Evolutionary conservation across 164 flowering plant genomes (phyloP).

Genomic region (Buxus sempervirens): DNA sequence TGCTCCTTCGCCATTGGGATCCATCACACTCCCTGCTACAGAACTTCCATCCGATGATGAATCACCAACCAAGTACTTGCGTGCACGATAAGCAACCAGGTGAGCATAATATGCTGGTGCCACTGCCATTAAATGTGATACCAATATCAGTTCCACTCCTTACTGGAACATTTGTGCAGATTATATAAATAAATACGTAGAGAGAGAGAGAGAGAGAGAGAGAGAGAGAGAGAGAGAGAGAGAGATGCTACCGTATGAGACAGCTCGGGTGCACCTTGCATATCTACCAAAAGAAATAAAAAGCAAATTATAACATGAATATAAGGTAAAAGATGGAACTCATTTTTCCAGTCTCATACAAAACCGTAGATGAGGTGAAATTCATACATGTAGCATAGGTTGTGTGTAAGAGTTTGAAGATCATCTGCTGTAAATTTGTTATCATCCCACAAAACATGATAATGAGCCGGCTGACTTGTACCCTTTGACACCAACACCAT

Average conservation of each 20-base stretch:
- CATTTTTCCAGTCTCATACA: too few relatives aligned
- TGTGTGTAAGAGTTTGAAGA: slow-evolving; percentile 46
- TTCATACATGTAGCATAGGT: slow-evolving; percentile 55
- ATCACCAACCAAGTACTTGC: slow-evolving; percentile 13
- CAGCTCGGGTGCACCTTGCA: slow-evolving; percentile 47
- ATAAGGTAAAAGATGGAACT: too few relatives aligned
- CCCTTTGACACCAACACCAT: slow-evolving; percentile 31
- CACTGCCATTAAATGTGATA: slow-evolving; percentile 4
- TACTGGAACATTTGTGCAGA: too few relatives aligned
- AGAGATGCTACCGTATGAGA: slow-evolving; percentile 33
- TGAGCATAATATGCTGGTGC: slow-evolving; percentile 22
- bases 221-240: background rate
- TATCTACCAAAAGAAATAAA: background rate
- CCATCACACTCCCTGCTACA: background rate
- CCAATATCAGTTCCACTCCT: background rate
- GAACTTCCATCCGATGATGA: slow-evolving; percentile 2
- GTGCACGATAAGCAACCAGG: slow-evolving; percentile 19
- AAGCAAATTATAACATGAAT: too few relatives aligned
- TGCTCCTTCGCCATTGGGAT: too few relatives aligned
- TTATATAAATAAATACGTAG: too few relatives aligned
- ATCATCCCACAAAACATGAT: too few relatives aligned
- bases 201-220: too few relatives aligned
- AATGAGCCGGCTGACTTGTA: slow-evolving; percentile 61
- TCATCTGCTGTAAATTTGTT: slow-evolving; percentile 50
- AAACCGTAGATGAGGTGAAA: too few relatives aligned